Percentiles rank a stretch among this genome's conserved stretches.
phyloP scores from a whole-genome alignment of 1,139 yeast species.

The Candida dubliniensis region DNA sequence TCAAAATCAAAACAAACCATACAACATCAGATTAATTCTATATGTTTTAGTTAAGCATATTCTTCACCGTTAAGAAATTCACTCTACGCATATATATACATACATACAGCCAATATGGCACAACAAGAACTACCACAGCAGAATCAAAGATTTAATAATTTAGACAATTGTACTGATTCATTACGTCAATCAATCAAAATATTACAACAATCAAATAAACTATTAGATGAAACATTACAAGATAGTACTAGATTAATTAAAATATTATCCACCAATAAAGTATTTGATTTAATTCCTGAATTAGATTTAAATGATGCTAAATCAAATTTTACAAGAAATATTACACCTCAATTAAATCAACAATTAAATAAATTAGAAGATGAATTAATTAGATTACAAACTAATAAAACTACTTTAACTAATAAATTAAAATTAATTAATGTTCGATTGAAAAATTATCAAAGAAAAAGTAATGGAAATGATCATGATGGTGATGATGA shows the following conservation, averaged over 20 bases:
- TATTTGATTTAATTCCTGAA: slow-evolving; percentile 45
- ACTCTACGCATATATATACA: no score
- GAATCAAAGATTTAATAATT: slow-evolving; percentile 5
- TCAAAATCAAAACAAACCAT: background rate
- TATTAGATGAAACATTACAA: slow-evolving; percentile 32
- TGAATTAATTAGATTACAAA: slow-evolving; percentile 30
- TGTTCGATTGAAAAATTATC: slow-evolving; percentile 28
- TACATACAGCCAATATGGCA: background rate
- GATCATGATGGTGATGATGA: no score
- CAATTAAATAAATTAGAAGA: slow-evolving; percentile 33
- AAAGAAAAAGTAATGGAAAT: slow-evolving; percentile 12
- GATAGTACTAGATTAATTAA: slow-evolving; percentile 36
- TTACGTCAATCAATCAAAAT: slow-evolving; percentile 33
- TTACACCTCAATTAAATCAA: slow-evolving; percentile 37
- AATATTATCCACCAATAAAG: slow-evolving; percentile 36
- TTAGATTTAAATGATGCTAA: slow-evolving; percentile 43
- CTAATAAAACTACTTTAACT: slow-evolving; percentile 27
- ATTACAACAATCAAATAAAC: slow-evolving; percentile 29
- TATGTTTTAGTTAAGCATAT: no score
- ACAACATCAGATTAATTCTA: no score
- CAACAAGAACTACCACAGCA: slow-evolving; percentile 1
- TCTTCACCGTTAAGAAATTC: no score
- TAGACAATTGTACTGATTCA: slow-evolving; percentile 29
- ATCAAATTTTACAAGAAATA: slow-evolving; percentile 27
- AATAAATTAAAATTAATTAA: slow-evolving; percentile 33